phyloP scores from a whole-genome alignment of 108 stramenopile genomes.

The Epipyxis sp. region DNA sequence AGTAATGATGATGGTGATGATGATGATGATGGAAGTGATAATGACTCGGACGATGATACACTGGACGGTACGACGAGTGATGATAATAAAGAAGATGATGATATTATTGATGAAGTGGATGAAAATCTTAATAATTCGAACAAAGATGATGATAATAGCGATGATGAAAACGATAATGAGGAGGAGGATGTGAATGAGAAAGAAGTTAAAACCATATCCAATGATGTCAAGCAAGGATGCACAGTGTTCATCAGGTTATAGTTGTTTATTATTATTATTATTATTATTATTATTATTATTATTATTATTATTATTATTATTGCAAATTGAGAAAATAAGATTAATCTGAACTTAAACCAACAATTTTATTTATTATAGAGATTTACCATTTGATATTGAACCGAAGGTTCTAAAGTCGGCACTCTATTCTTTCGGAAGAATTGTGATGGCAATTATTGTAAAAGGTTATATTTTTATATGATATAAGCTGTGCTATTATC shows the following conservation, averaged over 20 bases:
- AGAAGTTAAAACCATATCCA: background rate
- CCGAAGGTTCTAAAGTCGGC: slow-evolving; percentile 73
- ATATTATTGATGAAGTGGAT: slow-evolving; percentile 34
- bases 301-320: no score
- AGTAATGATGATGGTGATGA: slow-evolving; percentile 43
- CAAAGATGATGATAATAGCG: slow-evolving; percentile 20
- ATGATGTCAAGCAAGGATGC: slow-evolving; percentile 52
- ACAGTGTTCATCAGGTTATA: slow-evolving; percentile 86
- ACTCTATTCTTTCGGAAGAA: slow-evolving; percentile 72
- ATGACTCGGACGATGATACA: slow-evolving; percentile 50
- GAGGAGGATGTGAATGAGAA: background rate
- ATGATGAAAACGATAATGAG: background rate
- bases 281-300: no score
- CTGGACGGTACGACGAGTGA: slow-evolving; percentile 25
- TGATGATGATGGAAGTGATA: slow-evolving; percentile 43
- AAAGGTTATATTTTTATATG: no score
- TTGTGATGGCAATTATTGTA: slow-evolving; percentile 74
- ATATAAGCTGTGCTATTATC: no score
- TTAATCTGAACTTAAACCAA: no score
- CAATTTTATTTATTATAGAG: no score
- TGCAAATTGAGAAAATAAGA: no score
- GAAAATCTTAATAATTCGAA: slow-evolving; percentile 43
- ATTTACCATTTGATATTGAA: slow-evolving; percentile 89
- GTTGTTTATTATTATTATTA: no score
- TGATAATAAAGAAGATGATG: slow-evolving; percentile 30